Percentiles rank a stretch among this genome's conserved stretches.
phyloP scores from a whole-genome alignment of 176 grass and related monocot genomes.

The Oryza rufipogon region DNA sequence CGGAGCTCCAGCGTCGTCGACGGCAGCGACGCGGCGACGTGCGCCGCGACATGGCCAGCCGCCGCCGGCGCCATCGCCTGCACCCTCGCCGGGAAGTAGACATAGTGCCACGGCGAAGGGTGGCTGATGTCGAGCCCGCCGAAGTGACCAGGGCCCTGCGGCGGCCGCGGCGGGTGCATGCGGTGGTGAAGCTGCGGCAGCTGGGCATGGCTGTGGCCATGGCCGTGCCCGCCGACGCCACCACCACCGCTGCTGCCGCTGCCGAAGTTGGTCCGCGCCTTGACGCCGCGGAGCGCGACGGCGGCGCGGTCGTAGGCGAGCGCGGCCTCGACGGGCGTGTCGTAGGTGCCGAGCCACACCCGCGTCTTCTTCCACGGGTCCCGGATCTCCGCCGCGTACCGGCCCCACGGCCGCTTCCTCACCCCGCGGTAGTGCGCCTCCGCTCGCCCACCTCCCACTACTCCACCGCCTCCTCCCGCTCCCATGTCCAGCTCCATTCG shows the following conservation, averaged over 20 bases:
- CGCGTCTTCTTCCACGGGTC: constrained; percentile 94
- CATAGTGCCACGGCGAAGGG: constrained; percentile 48
- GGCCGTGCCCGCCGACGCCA: background rate
- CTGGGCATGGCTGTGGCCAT: background rate
- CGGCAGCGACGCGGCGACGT: constrained; percentile 35
- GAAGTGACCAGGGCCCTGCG: background rate
- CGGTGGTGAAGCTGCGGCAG: background rate
- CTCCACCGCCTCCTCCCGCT: constrained; percentile 2
- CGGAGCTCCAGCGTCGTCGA: constrained; percentile 85
- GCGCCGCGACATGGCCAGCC: background rate
- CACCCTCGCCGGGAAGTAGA: constrained; percentile 45
- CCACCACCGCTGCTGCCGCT: background rate
- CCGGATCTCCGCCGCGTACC: constrained; percentile 96
- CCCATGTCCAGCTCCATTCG: background rate
- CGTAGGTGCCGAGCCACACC: constrained; percentile 96
- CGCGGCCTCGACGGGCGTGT: constrained; percentile 87
- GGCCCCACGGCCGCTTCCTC: constrained; percentile 87
- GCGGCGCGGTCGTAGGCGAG: constrained; percentile 95
- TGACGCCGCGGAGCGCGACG: constrained; percentile 69
- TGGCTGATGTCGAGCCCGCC: constrained; percentile 37
- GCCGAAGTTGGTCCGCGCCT: constrained; percentile 82
- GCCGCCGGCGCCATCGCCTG: constrained; percentile 1
- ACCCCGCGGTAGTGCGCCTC: constrained; percentile 81
- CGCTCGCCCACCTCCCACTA: background rate
- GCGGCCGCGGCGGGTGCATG: background rate